Evolutionary conservation across 2,329 filamentous ascomycete species (phyloP).

Genomic region (Pseudogymnoascus sp.): DNA sequence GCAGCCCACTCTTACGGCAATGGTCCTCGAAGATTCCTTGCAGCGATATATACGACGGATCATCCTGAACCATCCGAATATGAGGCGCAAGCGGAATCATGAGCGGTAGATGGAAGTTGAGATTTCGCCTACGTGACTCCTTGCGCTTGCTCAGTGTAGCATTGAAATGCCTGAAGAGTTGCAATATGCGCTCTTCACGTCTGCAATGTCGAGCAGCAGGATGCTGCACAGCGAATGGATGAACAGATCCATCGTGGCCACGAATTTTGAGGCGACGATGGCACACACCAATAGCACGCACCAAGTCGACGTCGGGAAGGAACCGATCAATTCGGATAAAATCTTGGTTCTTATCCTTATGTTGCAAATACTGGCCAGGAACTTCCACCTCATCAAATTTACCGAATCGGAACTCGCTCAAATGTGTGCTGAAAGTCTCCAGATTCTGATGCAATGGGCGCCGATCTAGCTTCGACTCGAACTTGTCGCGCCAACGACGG

Average conservation of each 20-base stretch:
- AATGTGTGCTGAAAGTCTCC: constrained; percentile 78
- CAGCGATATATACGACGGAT: constrained; percentile 85
- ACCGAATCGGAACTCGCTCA: constrained; percentile 94
- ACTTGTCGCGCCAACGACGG: constrained; percentile 91
- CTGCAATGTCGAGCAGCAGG: constrained; percentile 87
- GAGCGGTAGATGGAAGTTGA: constrained; percentile 91
- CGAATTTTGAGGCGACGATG: constrained; percentile 92
- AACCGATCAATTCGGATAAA: constrained; percentile 97
- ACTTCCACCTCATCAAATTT: constrained; percentile 99
- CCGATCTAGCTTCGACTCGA: constrained; percentile 93
- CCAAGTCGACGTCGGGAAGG: constrained; percentile 86
- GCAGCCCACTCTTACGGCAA: constrained; percentile 75
- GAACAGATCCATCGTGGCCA: constrained; percentile 94
- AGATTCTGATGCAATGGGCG: constrained; percentile 52
- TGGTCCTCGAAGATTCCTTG: constrained; percentile 96
- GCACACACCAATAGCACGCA: constrained; percentile 82
- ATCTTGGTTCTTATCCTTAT: constrained; percentile 98
- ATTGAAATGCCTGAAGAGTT: constrained; percentile 97
- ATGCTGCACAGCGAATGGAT: constrained; percentile 93
- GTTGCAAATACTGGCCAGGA: constrained; percentile 91
- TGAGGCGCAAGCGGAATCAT: constrained; percentile 94
- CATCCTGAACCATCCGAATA: constrained; percentile 92
- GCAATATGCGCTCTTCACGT: constrained; percentile 87
- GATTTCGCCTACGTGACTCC: constrained; percentile 83
- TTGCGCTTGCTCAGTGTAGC: constrained; percentile 86